These are phyloP conservation scores for Plenodomus biglobosus DNA, from an alignment of 2,329 filamentous ascomycete genomes.

Conservation along the genomic window DNA sequence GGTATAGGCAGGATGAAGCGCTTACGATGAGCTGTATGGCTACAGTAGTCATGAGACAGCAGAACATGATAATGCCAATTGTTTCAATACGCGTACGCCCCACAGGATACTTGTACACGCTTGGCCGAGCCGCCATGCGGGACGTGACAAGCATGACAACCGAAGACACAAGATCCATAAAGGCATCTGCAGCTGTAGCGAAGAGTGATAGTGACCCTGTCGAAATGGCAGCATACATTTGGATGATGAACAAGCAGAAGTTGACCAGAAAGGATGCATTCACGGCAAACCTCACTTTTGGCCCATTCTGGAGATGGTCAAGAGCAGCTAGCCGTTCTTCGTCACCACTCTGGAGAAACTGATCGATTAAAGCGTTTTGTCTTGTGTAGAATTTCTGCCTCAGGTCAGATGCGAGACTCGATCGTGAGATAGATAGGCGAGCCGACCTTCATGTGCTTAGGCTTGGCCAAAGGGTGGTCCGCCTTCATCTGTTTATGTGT, in stretches of 20 bases:
- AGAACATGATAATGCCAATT: conserved; percentile 66
- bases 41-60: conserved; percentile 66
- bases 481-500: conserved; percentile 52
- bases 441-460: conserved; percentile 38
- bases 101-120: conserved; percentile 64
- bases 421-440: not conserved
- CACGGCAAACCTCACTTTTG: conserved; percentile 44
- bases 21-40: conserved; percentile 62
- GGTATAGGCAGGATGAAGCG: conserved; percentile 9
- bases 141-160: conserved; percentile 64
- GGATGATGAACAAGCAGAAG: conserved; percentile 58
- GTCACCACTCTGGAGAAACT: conserved; percentile 58
- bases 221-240: conserved; percentile 60
- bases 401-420: conserved; percentile 3
- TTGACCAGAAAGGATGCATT: conserved; percentile 44
- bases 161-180: conserved; percentile 67
- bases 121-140: conserved; percentile 60
- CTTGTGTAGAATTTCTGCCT: conserved; percentile 45
- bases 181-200: conserved; percentile 66
- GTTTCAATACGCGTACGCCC: conserved; percentile 65
- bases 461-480: conserved; percentile 49
- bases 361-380: conserved; percentile 47
- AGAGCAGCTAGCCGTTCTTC: conserved; percentile 57
- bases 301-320: conserved; percentile 53
- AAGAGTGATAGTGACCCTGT: conserved; percentile 64